phyloP scores from a whole-genome alignment of 179 eudicot genomes.

The Beta corolliflora region DNA sequence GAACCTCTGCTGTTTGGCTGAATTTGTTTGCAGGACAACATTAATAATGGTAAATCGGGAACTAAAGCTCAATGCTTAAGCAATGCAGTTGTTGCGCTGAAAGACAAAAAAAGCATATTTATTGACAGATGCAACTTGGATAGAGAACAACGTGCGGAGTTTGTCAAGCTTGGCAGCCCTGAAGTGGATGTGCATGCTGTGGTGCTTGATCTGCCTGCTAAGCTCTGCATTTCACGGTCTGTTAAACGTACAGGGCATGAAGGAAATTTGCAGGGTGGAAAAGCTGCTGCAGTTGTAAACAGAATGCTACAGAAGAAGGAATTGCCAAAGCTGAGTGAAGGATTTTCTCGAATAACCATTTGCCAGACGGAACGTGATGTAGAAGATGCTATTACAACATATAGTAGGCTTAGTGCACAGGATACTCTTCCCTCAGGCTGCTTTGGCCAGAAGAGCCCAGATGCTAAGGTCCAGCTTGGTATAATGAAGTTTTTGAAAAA shows the following conservation, averaged over 20 bases:
- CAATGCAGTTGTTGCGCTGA: constrained; percentile 62
- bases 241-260: constrained; percentile 86
- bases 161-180: constrained; percentile 67
- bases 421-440: constrained; percentile 77
- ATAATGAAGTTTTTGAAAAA: constrained; percentile 91
- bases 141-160: constrained; percentile 82
- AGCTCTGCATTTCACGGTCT: constrained; percentile 87
- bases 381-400: constrained; percentile 56
- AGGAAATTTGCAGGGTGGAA: constrained; percentile 94
- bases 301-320: constrained; percentile 91
- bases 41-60: constrained; percentile 86
- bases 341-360: constrained; percentile 74
- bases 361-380: constrained; percentile 74
- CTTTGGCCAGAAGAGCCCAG: constrained; percentile 73
- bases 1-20: constrained; percentile 3
- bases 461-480: constrained; percentile 75
- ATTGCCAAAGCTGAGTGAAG: constrained; percentile 81
- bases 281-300: constrained; percentile 91
- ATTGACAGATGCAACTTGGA: constrained; percentile 93
- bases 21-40: constrained; percentile 60
- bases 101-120: constrained; percentile 71
- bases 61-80: constrained; percentile 74
- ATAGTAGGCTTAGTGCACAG: constrained; percentile 53
- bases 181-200: constrained; percentile 75
- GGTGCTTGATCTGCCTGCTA: constrained; percentile 92